A percentile compares a stretch with the other conserved stretches of the same genome.
phyloP scores from a whole-genome alignment of 441 rosid species.

The Erodium moschatum region DNA sequence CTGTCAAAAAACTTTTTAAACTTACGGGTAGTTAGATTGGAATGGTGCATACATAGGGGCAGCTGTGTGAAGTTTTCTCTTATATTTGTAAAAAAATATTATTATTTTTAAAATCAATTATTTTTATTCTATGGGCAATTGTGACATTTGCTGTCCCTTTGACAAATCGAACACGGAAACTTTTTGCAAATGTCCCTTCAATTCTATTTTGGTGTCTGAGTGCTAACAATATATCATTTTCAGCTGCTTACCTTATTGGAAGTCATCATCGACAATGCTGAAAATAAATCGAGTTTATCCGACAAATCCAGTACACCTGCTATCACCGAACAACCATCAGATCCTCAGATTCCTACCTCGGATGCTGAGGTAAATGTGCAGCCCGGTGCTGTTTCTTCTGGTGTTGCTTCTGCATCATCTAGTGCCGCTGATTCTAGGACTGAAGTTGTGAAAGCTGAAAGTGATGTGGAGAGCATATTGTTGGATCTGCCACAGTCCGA shows the following conservation, averaged over 20 bases:
- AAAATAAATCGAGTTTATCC: constrained; percentile 47
- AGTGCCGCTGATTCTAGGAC: constrained; percentile 33
- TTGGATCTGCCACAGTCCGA: constrained; percentile 71
- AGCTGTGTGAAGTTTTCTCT: no score
- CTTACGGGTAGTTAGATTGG: no score
- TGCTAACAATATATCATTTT: constrained; percentile 15
- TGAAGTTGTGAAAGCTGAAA: constrained; percentile 40
- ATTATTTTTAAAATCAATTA: no score
- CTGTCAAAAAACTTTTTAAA: no score
- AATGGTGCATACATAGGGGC: no score
- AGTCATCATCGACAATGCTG: constrained; percentile 73
- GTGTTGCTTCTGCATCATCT: constrained; percentile 34
- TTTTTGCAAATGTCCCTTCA: no score
- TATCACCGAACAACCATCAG: constrained; percentile 37
- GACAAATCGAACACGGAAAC: no score
- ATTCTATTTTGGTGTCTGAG: not conserved
- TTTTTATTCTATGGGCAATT: no score
- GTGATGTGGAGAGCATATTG: constrained; percentile 50
- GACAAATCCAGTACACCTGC: constrained; percentile 45
- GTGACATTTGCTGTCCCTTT: no score
- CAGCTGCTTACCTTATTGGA: constrained; percentile 90
- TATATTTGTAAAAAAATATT: no score
- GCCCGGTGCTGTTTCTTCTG: constrained; percentile 33
- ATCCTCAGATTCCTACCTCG: constrained; percentile 32
- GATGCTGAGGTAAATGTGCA: constrained; percentile 38